These are phyloP conservation scores for Fusarium haematococcum DNA, from an alignment of 2,329 filamentous ascomycete species.

Conservation along the genomic window DNA sequence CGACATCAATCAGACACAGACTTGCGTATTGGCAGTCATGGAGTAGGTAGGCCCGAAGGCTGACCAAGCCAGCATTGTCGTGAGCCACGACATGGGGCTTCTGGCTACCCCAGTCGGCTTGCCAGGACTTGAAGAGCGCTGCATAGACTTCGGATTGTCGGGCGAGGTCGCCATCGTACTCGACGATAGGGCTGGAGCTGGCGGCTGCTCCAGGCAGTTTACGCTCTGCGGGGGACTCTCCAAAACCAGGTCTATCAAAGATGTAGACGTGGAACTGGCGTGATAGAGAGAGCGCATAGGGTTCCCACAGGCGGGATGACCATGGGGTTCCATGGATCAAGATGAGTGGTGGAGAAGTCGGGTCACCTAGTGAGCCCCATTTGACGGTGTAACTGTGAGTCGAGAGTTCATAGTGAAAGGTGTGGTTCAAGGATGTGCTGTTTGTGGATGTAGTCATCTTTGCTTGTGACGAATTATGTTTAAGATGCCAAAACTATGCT, in stretches of 20 bases:
- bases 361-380: constrained; percentile 51
- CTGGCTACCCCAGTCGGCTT: constrained; percentile 35
- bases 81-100: constrained; percentile 57
- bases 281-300: constrained; percentile 51
- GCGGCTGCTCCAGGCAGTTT: constrained; percentile 19
- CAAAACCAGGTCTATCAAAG: constrained; percentile 60
- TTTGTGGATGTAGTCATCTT: constrained; percentile 20
- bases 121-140: constrained; percentile 53
- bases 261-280: constrained; percentile 54
- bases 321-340: constrained; percentile 62
- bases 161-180: constrained; percentile 51
- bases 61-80: constrained; percentile 57
- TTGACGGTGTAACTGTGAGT: constrained; percentile 46
- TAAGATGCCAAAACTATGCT: not conserved
- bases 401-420: constrained; percentile 46
- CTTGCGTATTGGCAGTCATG: constrained; percentile 52
- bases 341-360: constrained; percentile 48
- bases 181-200: constrained; percentile 23
- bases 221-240: constrained; percentile 48
- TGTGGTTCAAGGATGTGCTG: constrained; percentile 30
- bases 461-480: not conserved
- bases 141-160: constrained; percentile 53
- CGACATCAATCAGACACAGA: constrained; percentile 57
- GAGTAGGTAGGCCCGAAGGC: constrained; percentile 52
- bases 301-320: constrained; percentile 56